These are phyloP conservation scores for Leccinum obscurum DNA, from an alignment of 768 basidiomycete species.

Conservation along the genomic window DNA sequence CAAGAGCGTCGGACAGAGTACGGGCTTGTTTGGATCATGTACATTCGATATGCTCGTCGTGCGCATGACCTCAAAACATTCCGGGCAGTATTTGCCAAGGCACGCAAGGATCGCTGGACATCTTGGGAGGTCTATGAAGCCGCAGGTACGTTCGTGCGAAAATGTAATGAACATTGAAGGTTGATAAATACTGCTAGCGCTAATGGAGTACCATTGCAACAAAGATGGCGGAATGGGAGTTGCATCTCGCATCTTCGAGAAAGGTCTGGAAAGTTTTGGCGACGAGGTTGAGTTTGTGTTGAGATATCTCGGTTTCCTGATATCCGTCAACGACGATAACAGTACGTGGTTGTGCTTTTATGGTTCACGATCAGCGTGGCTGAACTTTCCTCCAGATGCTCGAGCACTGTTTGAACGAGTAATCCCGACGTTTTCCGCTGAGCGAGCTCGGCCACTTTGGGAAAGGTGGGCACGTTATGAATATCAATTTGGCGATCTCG, in stretches of 20 bases:
- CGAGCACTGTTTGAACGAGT: slow-evolving; percentile 93
- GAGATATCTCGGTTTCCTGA: slow-evolving; percentile 88
- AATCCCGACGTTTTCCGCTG: slow-evolving; percentile 72
- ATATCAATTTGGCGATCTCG: slow-evolving; percentile 92
- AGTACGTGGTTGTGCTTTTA: slow-evolving; percentile 53
- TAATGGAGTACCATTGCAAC: slow-evolving; percentile 93
- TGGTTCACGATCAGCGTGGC: slow-evolving; percentile 1
- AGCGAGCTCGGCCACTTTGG: slow-evolving; percentile 86
- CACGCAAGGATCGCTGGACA: slow-evolving; percentile 71
- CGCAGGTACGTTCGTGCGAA: slow-evolving; percentile 53
- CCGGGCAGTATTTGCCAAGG: slow-evolving; percentile 76
- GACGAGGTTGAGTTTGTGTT: slow-evolving; percentile 85
- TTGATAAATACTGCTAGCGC: slow-evolving; percentile 48
- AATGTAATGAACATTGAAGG: background rate
- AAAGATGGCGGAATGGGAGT: slow-evolving; percentile 71
- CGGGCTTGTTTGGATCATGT: slow-evolving; percentile 81
- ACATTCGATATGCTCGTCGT: slow-evolving; percentile 89
- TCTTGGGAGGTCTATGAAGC: slow-evolving; percentile 96
- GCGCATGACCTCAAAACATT: slow-evolving; percentile 85
- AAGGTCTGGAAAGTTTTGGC: slow-evolving; percentile 81
- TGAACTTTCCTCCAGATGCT: slow-evolving; percentile 63
- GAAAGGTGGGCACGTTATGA: slow-evolving; percentile 99
- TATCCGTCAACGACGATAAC: slow-evolving; percentile 92
- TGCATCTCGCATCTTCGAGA: slow-evolving; percentile 90
- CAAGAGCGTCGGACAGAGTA: slow-evolving; percentile 62